phyloP scores from a whole-genome alignment of 75 land plant species.

The Sequoiadendron giganteum region DNA sequence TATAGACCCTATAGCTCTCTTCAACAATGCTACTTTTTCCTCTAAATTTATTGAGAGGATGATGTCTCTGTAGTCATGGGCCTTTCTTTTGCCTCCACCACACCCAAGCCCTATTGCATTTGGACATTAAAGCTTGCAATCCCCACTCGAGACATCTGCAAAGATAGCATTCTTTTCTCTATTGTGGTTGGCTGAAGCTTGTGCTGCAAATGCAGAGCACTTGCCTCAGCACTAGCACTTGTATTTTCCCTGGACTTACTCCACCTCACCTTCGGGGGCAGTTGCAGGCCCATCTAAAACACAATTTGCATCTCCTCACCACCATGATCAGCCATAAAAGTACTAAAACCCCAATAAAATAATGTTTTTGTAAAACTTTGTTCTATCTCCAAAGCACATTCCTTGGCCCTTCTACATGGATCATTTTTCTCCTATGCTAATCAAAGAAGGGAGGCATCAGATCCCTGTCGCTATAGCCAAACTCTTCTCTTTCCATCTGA shows the following conservation, averaged over 20 bases:
- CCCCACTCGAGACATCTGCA: slow-evolving; percentile 13
- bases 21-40: slow-evolving; percentile 17
- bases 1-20: slow-evolving; percentile 42
- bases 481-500: too few relatives aligned
- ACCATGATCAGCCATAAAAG: too few relatives aligned
- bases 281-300: too few relatives aligned
- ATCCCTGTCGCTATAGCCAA: too few relatives aligned
- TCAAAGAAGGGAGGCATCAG: too few relatives aligned
- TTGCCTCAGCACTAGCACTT: slow-evolving; percentile 30
- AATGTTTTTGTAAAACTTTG: too few relatives aligned
- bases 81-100: not conserved
- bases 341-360: too few relatives aligned
- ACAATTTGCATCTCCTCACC: too few relatives aligned
- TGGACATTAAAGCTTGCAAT: slow-evolving; percentile 4
- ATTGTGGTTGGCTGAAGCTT: slow-evolving; percentile 94
- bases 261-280: too few relatives aligned
- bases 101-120: not conserved
- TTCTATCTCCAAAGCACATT: too few relatives aligned
- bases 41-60: not conserved
- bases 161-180: slow-evolving; percentile 64
- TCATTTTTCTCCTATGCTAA: too few relatives aligned
- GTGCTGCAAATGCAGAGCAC: slow-evolving; percentile 59
- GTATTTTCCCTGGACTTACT: slow-evolving; percentile 5
- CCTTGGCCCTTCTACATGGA: too few relatives aligned
- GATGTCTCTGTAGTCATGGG: not conserved